Base-by-base conservation (phyloP, 1,284 basidiomycete genomes). In the Puccinia novopanici region DNA sequence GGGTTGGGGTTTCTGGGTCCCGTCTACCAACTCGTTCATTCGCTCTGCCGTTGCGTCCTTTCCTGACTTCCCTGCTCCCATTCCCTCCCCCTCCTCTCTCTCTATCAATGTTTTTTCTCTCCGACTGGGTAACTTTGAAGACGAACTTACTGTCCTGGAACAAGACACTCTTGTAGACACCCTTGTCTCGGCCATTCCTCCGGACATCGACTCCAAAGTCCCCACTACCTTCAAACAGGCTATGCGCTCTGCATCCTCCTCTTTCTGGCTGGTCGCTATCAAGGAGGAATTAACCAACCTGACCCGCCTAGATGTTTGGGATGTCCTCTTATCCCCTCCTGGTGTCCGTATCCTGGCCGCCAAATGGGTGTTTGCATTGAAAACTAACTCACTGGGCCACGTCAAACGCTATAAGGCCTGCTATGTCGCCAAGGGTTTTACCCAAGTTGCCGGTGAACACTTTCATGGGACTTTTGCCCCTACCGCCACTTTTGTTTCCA, bases 331-430 rank as follows among this genome's bases (percentile, higher is more conserved):
- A 8, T 24, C 50, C 2, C 67, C 67, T 2, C 2, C 2, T 19
- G 67, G 67, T 2, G 30, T 3, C 13, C 15, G 9, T 4, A 22
- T 70, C 13, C 4, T 70, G 67, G 2, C 3, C 3, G 67, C 42
- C 2, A 70, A 50, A 70, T 70, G 67, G 67, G 45, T 70, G 3
- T 70, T 70, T 45, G 30, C 45, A 8, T 50, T 50, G 22, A 70
- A 70, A 50, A 13, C 12, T 12, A 13, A 50, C 24, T n/a, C 15
- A 0, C 0, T 1, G 8, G 67, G 67, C 4, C 2, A 15, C 4
- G 17, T 52, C 4, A 22, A 34, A 3, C 45, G 67, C 2, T 70
- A n/a, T n/a, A n/a, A n/a, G n/a, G n/a, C n/a, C n/a, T n/a, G n/a
- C n/a, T n/a, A n/a, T n/a, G n/a, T n/a, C 6, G 67, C 67, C 0